Evolutionary conservation across 768 basidiomycete species (phyloP).

Genomic region (Hemileccinum impolitum): DNA sequence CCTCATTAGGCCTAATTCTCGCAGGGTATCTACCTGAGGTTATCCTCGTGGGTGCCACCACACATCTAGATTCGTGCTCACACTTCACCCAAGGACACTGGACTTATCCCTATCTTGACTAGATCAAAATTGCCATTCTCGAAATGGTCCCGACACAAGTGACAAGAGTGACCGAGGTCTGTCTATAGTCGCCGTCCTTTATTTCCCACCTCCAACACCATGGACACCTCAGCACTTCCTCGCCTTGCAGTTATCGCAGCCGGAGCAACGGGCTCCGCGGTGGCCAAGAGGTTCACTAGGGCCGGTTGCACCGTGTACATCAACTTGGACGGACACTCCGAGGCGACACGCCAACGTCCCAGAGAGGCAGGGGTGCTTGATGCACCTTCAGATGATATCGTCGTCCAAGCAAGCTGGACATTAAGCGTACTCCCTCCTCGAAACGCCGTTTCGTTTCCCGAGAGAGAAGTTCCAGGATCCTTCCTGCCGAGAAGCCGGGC

Average conservation of each 20-base stretch:
- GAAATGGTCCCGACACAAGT: constrained; percentile 2
- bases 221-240: constrained; percentile 13
- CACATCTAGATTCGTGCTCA: constrained; percentile 20
- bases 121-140: not conserved
- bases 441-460: constrained; percentile 46
- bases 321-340: constrained; percentile 51
- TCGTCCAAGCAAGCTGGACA: constrained; percentile 39
- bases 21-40: constrained; percentile 9
- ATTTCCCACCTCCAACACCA: constrained; percentile 10
- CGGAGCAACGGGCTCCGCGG: constrained; percentile 59
- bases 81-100: not conserved
- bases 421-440: constrained; percentile 59
- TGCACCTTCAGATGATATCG: constrained; percentile 36
- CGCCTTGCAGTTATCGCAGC: constrained; percentile 50
- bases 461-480: constrained; percentile 29
- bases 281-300: constrained; percentile 44
- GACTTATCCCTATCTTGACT: not conserved
- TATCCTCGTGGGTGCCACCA: constrained; percentile 9
- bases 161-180: constrained; percentile 11
- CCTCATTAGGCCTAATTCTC: constrained; percentile 4
- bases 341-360: constrained; percentile 47
- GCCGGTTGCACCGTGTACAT: constrained; percentile 55
- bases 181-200: constrained; percentile 5
- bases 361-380: constrained; percentile 48
- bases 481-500: not conserved